Evolutionary conservation across 2,329 filamentous ascomycete genomes (phyloP).

Genomic region (Neofusicoccum laricinum): DNA sequence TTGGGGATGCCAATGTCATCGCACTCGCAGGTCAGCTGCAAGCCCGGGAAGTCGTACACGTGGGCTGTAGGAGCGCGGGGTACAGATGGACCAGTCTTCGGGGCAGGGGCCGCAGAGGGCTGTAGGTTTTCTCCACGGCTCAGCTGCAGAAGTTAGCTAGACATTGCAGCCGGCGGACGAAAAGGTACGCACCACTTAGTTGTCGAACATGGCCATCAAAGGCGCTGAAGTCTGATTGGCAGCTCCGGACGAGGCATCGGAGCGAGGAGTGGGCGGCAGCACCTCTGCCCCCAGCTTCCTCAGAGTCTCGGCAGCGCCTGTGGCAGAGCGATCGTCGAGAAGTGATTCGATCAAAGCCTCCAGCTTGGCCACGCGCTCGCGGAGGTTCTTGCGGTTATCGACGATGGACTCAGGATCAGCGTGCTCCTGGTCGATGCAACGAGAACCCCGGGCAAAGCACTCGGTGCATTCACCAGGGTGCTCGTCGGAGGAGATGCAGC

Average conservation of each 20-base stretch:
- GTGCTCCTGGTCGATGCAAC: conserved; percentile 47
- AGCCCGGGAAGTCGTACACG: not conserved
- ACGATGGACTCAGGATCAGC: conserved; percentile 39
- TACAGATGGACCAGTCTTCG: not conserved
- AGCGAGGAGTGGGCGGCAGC: not conserved
- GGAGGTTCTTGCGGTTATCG: conserved; percentile 43
- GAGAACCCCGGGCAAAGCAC: conserved; percentile 44
- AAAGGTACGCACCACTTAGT: conserved; percentile 12
- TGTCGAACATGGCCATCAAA: conserved; percentile 14
- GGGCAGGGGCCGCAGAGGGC: not conserved
- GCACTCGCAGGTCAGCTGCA: conserved; percentile 1
- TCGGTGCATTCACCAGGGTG: conserved; percentile 42
- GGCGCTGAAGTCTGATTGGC: not conserved
- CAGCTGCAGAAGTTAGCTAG: conserved; percentile 8
- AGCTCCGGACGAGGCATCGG: not conserved
- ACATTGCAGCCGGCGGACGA: not conserved
- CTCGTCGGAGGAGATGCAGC: conserved; percentile 44
- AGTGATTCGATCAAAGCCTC: conserved; percentile 40
- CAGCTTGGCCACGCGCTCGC: conserved; percentile 41
- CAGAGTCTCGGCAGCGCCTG: conserved; percentile 25
- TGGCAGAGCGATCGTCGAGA: conserved; percentile 28
- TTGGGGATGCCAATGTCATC: conserved; percentile 12
- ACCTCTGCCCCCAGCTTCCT: conserved; percentile 5
- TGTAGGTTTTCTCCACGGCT: not conserved
- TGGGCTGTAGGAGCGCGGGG: not conserved